These are phyloP conservation scores for Zygnema circumcarinatum DNA, from an alignment of 139 green algal species.

Conservation along the genomic window DNA sequence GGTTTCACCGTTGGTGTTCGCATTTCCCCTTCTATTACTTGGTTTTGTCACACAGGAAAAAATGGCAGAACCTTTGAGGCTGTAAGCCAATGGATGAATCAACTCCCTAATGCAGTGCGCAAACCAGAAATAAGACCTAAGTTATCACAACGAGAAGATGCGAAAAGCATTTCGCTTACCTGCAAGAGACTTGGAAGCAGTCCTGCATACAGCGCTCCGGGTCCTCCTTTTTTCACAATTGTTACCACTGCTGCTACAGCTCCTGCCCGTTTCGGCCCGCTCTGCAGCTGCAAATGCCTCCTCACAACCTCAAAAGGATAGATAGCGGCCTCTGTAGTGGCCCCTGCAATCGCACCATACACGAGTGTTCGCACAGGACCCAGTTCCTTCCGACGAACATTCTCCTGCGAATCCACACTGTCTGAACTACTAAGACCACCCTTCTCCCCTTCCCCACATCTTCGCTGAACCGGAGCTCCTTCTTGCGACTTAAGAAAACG, in stretches of 20 bases:
- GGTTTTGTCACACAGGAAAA: too few species aligned
- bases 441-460: slow-evolving; percentile 2
- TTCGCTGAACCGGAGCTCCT: not conserved
- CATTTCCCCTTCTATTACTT: too few species aligned
- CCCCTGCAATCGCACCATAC: slow-evolving; percentile 72
- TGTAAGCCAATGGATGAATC: too few species aligned
- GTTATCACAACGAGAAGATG: too few species aligned
- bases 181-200: slow-evolving; percentile 55
- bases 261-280: not conserved
- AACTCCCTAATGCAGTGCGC: too few species aligned
- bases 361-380: slow-evolving; percentile 64
- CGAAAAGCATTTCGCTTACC: too few species aligned
- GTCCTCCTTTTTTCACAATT: slow-evolving; percentile 48
- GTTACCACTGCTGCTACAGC: not conserved
- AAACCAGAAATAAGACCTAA: too few species aligned
- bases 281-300: slow-evolving; percentile 75
- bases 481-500: slow-evolving; percentile 7
- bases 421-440: slow-evolving; percentile 1
- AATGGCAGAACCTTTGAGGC: too few species aligned
- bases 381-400: slow-evolving; percentile 23
- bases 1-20: too few species aligned
- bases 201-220: slow-evolving; percentile 64
- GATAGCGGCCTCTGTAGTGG: slow-evolving; percentile 67
- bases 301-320: slow-evolving; percentile 80
- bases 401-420: not conserved